phyloP scores from a whole-genome alignment of 345 rosid species.

The Chamaenerion angustifolium region DNA sequence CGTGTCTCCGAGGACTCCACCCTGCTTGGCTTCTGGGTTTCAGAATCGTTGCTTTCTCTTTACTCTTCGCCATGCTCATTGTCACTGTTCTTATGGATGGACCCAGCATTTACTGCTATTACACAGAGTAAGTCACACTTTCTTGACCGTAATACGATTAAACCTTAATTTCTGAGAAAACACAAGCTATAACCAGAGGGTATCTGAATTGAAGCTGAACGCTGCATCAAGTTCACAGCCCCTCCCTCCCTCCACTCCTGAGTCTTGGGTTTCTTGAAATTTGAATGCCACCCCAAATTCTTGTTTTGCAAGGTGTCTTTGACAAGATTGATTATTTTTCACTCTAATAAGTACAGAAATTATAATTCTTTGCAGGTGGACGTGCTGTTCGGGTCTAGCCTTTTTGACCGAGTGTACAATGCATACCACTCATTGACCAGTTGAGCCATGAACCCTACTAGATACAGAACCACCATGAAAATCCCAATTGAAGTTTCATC shows the following conservation, averaged over 20 bases:
- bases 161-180: no score
- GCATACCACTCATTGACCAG: slow-evolving; percentile 65
- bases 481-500: slow-evolving; percentile 41
- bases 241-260: no score
- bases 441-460: slow-evolving; percentile 44
- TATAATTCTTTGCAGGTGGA: slow-evolving; percentile 60
- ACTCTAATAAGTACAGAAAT: background rate
- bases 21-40: slow-evolving; percentile 91
- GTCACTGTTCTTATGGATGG: slow-evolving; percentile 45
- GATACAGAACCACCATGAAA: slow-evolving; percentile 52
- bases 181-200: no score
- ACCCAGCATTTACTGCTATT: slow-evolving; percentile 72
- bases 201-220: no score
- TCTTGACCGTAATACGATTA: background rate
- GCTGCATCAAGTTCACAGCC: no score
- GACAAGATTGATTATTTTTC: no score
- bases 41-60: slow-evolving; percentile 49
- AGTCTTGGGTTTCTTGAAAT: no score
- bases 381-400: slow-evolving; percentile 33
- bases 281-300: no score
- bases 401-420: slow-evolving; percentile 47
- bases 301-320: no score
- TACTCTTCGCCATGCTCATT: slow-evolving; percentile 41
- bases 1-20: slow-evolving; percentile 67
- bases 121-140: slow-evolving; percentile 61